Evolutionary conservation across 208 protist genomes (phyloP).

Genomic region (Leishmania mexicana): DNA sequence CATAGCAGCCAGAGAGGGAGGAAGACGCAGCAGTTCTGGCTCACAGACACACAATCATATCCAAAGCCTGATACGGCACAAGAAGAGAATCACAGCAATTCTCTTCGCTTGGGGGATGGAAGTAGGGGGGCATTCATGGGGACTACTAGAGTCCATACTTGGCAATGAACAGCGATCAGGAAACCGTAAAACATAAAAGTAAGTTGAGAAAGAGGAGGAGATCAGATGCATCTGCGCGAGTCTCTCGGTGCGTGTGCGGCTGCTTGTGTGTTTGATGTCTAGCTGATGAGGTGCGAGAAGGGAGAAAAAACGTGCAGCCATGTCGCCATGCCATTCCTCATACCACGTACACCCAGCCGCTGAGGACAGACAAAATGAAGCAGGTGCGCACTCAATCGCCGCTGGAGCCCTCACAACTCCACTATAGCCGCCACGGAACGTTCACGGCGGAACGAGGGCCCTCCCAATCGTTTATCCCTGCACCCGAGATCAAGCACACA

Average conservation of each 20-base stretch:
- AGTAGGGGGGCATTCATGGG: neutral
- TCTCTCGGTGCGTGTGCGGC: neutral
- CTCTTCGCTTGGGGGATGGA: neutral
- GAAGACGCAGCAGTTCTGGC: neutral
- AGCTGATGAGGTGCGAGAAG: neutral
- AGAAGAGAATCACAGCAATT: conserved; percentile 2
- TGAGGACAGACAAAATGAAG: no score
- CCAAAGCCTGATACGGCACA: neutral
- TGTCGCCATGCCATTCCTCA: neutral
- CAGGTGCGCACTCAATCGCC: neutral
- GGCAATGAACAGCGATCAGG: neutral
- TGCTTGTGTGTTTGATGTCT: neutral
- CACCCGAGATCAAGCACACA: neutral
- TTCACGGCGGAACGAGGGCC: neutral
- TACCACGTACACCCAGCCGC: neutral
- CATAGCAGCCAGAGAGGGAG: neutral
- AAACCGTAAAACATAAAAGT: neutral
- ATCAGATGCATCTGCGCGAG: neutral
- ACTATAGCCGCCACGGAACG: neutral
- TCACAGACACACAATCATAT: neutral
- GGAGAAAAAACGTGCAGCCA: neutral
- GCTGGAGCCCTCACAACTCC: neutral
- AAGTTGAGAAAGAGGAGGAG: neutral
- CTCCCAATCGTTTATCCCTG: neutral
- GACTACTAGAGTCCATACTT: neutral